A percentile compares a stretch with the other conserved stretches of the same genome.
These are phyloP conservation scores for Pichia nakasei DNA, from an alignment of 805 yeast species.

Conservation along the genomic window DNA sequence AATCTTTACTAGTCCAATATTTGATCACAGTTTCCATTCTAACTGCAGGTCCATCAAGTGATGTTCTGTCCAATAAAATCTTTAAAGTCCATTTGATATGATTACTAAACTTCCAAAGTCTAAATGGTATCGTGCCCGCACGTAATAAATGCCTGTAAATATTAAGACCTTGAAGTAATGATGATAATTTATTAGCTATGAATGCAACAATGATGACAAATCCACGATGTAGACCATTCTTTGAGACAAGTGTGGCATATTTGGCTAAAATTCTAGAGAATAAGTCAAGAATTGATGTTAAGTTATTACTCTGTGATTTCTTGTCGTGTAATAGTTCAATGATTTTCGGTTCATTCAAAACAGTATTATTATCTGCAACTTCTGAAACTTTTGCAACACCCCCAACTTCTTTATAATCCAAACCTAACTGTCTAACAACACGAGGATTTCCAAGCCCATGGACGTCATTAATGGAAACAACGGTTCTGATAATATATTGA, in stretches of 20 bases:
- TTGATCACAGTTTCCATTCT: slow-evolving; percentile 18
- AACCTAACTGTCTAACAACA: background rate
- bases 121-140: slow-evolving; percentile 63
- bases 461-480: slow-evolving; percentile 24
- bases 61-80: slow-evolving; percentile 7
- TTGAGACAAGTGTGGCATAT: background rate
- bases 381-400: too few relatives aligned
- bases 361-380: too few relatives aligned
- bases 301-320: too few relatives aligned
- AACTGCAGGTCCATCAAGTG: slow-evolving; percentile 11
- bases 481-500: slow-evolving; percentile 48
- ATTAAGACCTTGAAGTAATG: slow-evolving; percentile 32
- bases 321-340: too few relatives aligned
- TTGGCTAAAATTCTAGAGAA: background rate
- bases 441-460: slow-evolving; percentile 20
- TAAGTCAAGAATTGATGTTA: background rate
- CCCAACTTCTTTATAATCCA: background rate
- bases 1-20: slow-evolving; percentile 34
- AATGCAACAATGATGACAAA: slow-evolving; percentile 3
- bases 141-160: slow-evolving; percentile 60
- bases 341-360: too few relatives aligned
- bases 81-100: slow-evolving; percentile 24
- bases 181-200: slow-evolving; percentile 5
- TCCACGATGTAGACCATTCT: background rate
- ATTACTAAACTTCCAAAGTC: slow-evolving; percentile 31